phyloP scores from a whole-genome alignment of 768 basidiomycete species.

The Lentinula aciculospora region DNA sequence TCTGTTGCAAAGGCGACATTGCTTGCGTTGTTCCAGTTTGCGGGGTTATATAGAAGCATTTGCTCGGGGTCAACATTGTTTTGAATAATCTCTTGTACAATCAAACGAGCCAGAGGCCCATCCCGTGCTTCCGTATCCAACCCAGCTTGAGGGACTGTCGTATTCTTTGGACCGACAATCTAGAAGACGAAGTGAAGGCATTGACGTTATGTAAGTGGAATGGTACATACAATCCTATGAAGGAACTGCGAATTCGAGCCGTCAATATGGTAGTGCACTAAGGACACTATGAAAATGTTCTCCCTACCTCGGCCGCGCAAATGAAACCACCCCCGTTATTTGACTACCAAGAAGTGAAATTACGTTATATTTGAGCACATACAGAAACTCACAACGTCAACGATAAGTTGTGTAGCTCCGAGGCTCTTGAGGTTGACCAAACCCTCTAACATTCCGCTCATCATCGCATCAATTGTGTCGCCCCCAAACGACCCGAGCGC shows the following conservation, averaged over 20 bases:
- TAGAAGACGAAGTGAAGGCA: not conserved
- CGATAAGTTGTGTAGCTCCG: slow-evolving; percentile 49
- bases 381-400: slow-evolving; percentile 44
- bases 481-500: slow-evolving; percentile 56
- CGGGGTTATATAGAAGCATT: slow-evolving; percentile 25
- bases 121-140: slow-evolving; percentile 29
- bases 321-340: slow-evolving; percentile 55
- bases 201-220: not conserved
- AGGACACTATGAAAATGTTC: not conserved
- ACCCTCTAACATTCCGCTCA: slow-evolving; percentile 37
- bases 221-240: slow-evolving; percentile 26
- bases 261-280: not conserved
- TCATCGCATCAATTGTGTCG: slow-evolving; percentile 33
- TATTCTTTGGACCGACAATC: slow-evolving; percentile 27
- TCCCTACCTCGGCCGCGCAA: slow-evolving; percentile 51
- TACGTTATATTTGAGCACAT: not conserved
- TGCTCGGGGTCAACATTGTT: slow-evolving; percentile 23
- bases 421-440: slow-evolving; percentile 36
- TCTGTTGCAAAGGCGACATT: slow-evolving; percentile 22
- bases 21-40: slow-evolving; percentile 25
- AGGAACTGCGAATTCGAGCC: slow-evolving; percentile 23
- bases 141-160: slow-evolving; percentile 30
- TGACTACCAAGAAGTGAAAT: slow-evolving; percentile 21
- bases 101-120: slow-evolving; percentile 27
- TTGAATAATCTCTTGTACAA: slow-evolving; percentile 22